A percentile compares a stretch with the other conserved stretches of the same genome.
These are phyloP conservation scores for Solanum acaule DNA, from an alignment of 257 asterid genomes.

Conservation along the genomic window DNA sequence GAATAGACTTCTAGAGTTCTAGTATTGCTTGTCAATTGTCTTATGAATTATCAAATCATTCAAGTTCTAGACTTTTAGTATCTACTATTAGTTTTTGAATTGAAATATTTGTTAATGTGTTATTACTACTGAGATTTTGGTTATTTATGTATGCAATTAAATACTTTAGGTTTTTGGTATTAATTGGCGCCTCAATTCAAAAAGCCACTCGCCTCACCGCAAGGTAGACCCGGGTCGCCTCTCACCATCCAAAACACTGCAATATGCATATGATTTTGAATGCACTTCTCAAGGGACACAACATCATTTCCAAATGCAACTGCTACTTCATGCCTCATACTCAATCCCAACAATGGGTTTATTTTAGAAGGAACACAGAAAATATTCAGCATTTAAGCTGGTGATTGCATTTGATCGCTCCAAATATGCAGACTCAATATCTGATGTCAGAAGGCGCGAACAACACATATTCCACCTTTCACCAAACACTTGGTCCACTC, in stretches of 20 bases:
- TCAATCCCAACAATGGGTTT: slow-evolving; percentile 88
- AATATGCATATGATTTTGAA: neutral
- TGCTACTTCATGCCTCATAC: slow-evolving; percentile 39
- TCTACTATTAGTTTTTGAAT: neutral
- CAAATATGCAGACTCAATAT: slow-evolving; percentile 80
- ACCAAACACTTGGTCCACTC: neutral
- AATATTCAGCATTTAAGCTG: slow-evolving; percentile 70
- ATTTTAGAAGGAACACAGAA: slow-evolving; percentile 66
- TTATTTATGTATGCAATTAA: neutral
- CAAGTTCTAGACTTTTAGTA: neutral
- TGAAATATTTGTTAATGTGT: neutral
- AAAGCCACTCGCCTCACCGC: neutral
- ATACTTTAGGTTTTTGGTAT: neutral
- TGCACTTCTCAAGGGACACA: neutral
- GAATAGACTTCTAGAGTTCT: neutral
- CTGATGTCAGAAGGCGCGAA: slow-evolving; percentile 71
- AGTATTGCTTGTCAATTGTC: neutral
- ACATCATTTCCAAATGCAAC: neutral
- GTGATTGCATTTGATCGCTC: slow-evolving; percentile 90
- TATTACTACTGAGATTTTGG: neutral
- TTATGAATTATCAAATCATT: neutral
- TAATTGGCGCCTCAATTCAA: neutral
- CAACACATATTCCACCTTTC: slow-evolving; percentile 51
- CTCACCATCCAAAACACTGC: neutral
- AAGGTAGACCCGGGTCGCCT: neutral